Base-by-base conservation (phyloP, 2,329 filamentous ascomycete genomes). In the Sclerotinia spermophila region DNA sequence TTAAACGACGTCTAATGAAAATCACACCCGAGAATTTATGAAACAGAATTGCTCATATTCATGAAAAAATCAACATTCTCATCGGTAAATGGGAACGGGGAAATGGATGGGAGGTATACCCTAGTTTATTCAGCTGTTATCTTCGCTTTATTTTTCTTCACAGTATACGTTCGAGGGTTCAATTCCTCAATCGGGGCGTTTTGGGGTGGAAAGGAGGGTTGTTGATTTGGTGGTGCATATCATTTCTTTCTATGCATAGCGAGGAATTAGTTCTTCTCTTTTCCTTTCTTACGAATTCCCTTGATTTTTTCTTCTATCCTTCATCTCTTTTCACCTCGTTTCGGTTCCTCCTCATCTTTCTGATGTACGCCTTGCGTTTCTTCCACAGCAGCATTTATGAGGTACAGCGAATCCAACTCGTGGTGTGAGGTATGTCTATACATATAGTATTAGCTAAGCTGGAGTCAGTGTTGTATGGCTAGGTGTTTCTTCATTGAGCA, bases 241-340 rank as follows among this genome's bases (percentile, higher is more conserved):
- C 24, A 53, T 40, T 60, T 67, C 7, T 27, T 35, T 53, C 19
- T 27, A 58, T 65, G 48, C 64, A 73, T 69, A 55, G 73, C 74
- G n/a, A 74, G 68, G 42, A 68, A 73, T 51, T 61, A 71, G 61
- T 75, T 72, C 6, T 59, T 71, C 71, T 38, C n/a, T 40, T 21
- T 55, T 24, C 8, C 33, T 10, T 53, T 21, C 33, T 38, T 15
- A 19, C 53, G 35, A 35, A n/a, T 48, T 48, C 15, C 40, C 40
- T 59, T 24, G 11, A 56, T 24, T 35, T 55, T 30, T 42, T 5
- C 24, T 48, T 8, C n/a, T 35, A 8, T 7, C 2, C 5, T 62
- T 44, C 24, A 35, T 13, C 27, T 42, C 17, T 40, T n/a, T 62
- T 33, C 56, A 3, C 15, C 45, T 53, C n/a, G n/a, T 53, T 13